Evolutionary conservation across 2,329 filamentous ascomycete species (phyloP), one percentile per base, ranked within the genome.

Genomic region (Aspergillus clavatus): DNA sequence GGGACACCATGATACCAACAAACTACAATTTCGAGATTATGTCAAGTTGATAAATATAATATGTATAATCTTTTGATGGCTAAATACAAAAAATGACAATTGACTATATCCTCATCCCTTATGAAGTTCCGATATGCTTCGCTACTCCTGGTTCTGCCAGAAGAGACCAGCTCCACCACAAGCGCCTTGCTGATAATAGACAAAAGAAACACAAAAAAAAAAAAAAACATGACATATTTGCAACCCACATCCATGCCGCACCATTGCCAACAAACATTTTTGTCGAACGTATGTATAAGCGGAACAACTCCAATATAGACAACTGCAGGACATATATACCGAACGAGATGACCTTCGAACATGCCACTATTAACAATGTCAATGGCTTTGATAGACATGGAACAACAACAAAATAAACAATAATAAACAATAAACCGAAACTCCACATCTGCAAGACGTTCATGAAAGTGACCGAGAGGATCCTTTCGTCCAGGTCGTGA

Each of bases 131-230:
- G 23, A 24, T 24, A 24, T 24, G 23, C 23, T 24, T 8, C 31
- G 18, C 19, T 35, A 19, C 31, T 18, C 18, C 31, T 21, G 14
- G 11, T 35, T 21, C 31, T 19, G 31, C 16, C 31, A 5, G 11
- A 11, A 16, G 31, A 10, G 14, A 42, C 38, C 19, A 43, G 16
- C 47, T 60, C 61, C 48, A 72, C 69, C 16, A 67, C 69, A 40
- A 57, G 35, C 62, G 51, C 50, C 46, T 47, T 35, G 50, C 52
- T 53, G 35, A 40, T 38, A 38, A 45, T 37, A 43, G 38, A 37
- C 43, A 38, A 26, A 4, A 40, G 40, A 39, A 16, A 38, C 14
- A 40, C 28, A 40, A 47, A 43, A 12, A 27, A 38, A 43, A 35
- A 28, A 18, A 40, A 39, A 10, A 37, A 12, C 19, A 45, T 33